Base-by-base conservation (phyloP, 148 eudicot species). In the Salicornia ramosissima region DNA sequence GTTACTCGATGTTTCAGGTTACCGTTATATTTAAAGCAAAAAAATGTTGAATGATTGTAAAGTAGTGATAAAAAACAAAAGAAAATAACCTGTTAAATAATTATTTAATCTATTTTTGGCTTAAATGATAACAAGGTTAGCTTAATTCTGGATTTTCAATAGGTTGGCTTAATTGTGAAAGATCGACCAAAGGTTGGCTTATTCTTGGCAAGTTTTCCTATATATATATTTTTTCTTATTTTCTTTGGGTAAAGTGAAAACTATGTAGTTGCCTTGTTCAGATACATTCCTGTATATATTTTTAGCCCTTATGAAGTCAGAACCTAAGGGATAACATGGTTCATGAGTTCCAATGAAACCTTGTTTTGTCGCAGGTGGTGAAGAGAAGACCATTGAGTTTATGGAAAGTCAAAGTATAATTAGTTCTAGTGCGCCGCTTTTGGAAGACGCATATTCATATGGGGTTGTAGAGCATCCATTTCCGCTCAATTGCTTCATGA, bases 381-480 rank as follows among this genome's bases (percentile, higher is more conserved):
- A 95, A 80, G 84, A 81, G 67, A 89, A 79, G 71, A 91, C 99
- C 24, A 89, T 95, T 71, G 90, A 86, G 72, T 91, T 79, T 58
- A 88, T 94, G 93, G 96, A 91, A 86, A 85, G 81, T 64, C 84
- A 87, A 66, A 80, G 83, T 70, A 65, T 83, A 52, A 64, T 77
- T 69, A 81, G 65, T 83, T 80, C 97, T 64, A 80, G 85, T 49
- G 70, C 90, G 51, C 96, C 99, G 29, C 91, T 91, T 81, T 73
- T 95, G 70, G 97, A 95, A 80, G 97, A 91, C 58, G 83, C 96
- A 49, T 87, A 86, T 78, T 78, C 87, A 4, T 89, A 86, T 73
- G 99, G 97, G 59, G 83, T 85, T 74, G 97, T 95, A 54, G 96
- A 95, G 75, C 97, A 91, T 80, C 99, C 99, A 50, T 95, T 89